Base-by-base conservation (phyloP, 768 basidiomycete species). In the Mycena vulgaris region DNA sequence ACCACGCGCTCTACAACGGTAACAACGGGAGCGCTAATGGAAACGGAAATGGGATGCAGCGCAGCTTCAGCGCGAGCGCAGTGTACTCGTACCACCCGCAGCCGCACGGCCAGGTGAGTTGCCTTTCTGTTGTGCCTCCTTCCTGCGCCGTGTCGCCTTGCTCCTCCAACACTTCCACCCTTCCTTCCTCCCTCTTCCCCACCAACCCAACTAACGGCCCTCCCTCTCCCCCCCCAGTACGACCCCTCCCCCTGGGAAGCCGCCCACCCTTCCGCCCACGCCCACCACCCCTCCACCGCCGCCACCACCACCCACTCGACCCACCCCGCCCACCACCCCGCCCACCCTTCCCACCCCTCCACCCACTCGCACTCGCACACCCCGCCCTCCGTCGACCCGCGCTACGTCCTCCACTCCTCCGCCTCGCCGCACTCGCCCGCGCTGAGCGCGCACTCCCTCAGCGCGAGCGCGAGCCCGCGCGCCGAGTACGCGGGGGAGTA, bases 61-160 rank as follows among this genome's bases (percentile, higher is more conserved):
- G 70, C 53, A 66, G 65, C 39, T 71, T 66, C 40, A 66, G 63
- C 23, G 70, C 65, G 42, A 51, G 47, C 16, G 64, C 70, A 0
- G 60, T 51, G 10, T 71, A 71, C 31, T 53, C 53, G n/a, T 66
- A 63, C 14, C 68, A 69, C 33, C 45, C 52, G 35, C 63, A 64
- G 28, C 10, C 7, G 19, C 68, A n/a, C n/a, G n/a, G n/a, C n/a
- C n/a, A 63, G 68, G 68, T 69, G 17, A 7, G 33, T 35, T 35
- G 6, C 33, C 6, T 35, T 35, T 35, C 33, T n/a, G n/a, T n/a
- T n/a, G n/a, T n/a, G n/a, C n/a, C n/a, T n/a, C n/a, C n/a, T n/a
- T n/a, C n/a, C n/a, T n/a, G n/a, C n/a, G n/a, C n/a, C n/a, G n/a
- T n/a, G 13, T 35, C 13, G 7, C 52, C 31, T 62, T 45, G 4